Evolutionary conservation across 139 green algal genomes (phyloP).

Genomic region (Tetradesmus obliquus): DNA sequence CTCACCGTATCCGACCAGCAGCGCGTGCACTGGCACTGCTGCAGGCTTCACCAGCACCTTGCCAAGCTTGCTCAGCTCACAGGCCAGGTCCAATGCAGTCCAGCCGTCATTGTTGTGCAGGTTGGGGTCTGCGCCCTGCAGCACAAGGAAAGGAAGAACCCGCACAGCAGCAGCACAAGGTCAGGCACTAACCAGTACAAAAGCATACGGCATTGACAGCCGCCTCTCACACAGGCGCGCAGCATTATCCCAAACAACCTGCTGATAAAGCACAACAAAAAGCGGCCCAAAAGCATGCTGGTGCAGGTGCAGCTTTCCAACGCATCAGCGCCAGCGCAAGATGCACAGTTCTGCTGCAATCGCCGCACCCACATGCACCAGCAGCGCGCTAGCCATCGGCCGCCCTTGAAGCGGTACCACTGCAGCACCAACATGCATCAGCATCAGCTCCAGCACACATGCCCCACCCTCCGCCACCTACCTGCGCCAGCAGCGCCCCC

Average conservation of each 20-base stretch:
- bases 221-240: too few relatives aligned
- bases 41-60: conserved; percentile 20
- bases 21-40: conserved; percentile 32
- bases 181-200: not conserved
- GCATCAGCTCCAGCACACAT: too few relatives aligned
- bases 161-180: not conserved
- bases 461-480: not conserved
- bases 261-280: too few relatives aligned
- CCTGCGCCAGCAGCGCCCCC: conserved; percentile 28
- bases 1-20: conserved; percentile 42
- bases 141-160: not conserved
- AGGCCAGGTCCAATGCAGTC: conserved; percentile 41
- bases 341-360: not conserved
- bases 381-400: too few relatives aligned
- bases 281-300: too few relatives aligned
- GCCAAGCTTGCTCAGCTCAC: conserved; percentile 13
- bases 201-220: too few relatives aligned
- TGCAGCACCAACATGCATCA: not conserved
- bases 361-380: not conserved
- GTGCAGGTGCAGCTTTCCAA: not conserved
- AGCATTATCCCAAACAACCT: too few relatives aligned
- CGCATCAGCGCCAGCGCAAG: not conserved
- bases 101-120: conserved; percentile 33
- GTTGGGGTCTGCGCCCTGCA: conserved; percentile 43
- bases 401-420: not conserved